Conservation (phyloP, 2,329 filamentous ascomycete genomes). For the Aspergillus texensis region DNA sequence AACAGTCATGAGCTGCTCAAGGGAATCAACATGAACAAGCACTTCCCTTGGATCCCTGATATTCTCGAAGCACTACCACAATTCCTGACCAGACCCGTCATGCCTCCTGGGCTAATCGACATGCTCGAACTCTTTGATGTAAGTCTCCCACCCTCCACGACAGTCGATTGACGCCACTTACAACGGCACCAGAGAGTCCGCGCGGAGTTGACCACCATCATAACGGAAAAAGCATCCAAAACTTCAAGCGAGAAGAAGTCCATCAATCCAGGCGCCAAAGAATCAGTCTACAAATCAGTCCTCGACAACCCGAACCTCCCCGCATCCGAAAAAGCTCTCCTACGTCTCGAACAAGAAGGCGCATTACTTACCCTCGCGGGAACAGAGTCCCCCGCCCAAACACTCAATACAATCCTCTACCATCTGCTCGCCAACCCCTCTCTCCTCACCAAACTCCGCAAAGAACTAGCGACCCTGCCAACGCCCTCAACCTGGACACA, state of each 20-base stretch:
- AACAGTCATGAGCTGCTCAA: constrained; percentile 32
- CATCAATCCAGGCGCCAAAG: constrained; percentile 13
- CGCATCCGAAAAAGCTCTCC: constrained; percentile 29
- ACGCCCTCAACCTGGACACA: constrained; percentile 21
- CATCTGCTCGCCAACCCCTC: constrained; percentile 25
- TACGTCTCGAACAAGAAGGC: constrained; percentile 34
- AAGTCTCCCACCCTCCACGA: background rate
- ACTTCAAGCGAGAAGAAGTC: background rate
- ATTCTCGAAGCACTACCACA: constrained; percentile 20
- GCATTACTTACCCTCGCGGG: constrained; percentile 31
- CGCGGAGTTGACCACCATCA: constrained; percentile 17
- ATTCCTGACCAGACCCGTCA: background rate
- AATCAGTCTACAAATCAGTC: constrained; percentile 33
- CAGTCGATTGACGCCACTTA: background rate
- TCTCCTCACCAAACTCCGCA: constrained; percentile 19
- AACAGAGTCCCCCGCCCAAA: constrained; percentile 29
- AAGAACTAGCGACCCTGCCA: constrained; percentile 19
- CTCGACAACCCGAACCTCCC: constrained; percentile 27
- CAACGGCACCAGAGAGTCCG: background rate
- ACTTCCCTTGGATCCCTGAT: constrained; percentile 33
- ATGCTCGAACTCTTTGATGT: background rate
- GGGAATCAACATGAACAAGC: constrained; percentile 35
- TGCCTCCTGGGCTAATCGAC: background rate
- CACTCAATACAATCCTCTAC: constrained; percentile 23
- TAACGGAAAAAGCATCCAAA: constrained; percentile 9